These are phyloP conservation scores for Plasmodiophora brassicae DNA, from an alignment of 208 protist genomes.

Conservation along the genomic window DNA sequence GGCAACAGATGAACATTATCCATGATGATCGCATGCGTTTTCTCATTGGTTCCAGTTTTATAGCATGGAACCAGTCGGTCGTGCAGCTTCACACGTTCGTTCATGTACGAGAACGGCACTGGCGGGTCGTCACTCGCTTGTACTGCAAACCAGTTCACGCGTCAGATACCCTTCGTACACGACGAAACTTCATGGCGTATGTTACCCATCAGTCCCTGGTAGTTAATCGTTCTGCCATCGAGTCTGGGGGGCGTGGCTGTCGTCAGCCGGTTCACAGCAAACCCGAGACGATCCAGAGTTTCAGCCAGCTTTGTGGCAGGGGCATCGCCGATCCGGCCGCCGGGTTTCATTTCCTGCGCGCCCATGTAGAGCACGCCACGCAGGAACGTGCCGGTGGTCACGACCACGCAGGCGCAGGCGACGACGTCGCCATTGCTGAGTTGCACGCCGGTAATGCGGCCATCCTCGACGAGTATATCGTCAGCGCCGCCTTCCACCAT, in stretches of 20 bases:
- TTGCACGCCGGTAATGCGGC: conserved; percentile 35
- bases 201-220: conserved; percentile 52
- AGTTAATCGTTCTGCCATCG: conserved; percentile 62
- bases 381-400: conserved; percentile 80
- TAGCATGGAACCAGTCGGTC: conserved; percentile 37
- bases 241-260: conserved; percentile 77
- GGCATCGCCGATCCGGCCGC: conserved; percentile 62
- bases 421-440: conserved; percentile 55
- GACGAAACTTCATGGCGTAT: conserved; percentile 49
- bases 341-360: neutral
- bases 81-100: conserved; percentile 19
- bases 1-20: conserved; percentile 32
- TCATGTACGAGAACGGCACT: conserved; percentile 67
- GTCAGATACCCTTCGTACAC: neutral
- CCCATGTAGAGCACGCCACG: conserved; percentile 72
- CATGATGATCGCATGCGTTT: conserved; percentile 40
- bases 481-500: conserved; percentile 42
- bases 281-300: conserved; percentile 53
- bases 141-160: neutral
- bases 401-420: conserved; percentile 55
- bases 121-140: conserved; percentile 40
- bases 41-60: conserved; percentile 34
- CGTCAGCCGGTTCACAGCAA: conserved; percentile 57
- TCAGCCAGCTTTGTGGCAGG: conserved; percentile 55
- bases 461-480: conserved; percentile 40